Percentiles rank a stretch among this genome's conserved stretches.
Evolutionary conservation across 2,329 filamentous ascomycete species (phyloP).

Genomic region (Stromatinia cepivora): DNA sequence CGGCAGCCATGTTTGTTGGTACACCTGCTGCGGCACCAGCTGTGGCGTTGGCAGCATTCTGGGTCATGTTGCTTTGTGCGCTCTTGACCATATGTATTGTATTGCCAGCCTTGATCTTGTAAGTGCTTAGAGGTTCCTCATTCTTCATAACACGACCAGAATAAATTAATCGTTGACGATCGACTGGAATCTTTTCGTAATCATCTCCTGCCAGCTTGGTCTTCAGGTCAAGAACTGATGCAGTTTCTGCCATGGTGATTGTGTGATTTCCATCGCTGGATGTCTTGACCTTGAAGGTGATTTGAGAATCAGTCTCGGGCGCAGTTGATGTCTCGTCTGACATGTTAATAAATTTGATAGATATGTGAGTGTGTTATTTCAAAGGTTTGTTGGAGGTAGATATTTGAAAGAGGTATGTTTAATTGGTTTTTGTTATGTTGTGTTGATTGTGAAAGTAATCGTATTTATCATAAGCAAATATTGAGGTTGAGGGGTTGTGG

Average conservation of each 20-base stretch:
- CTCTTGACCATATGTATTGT: constrained; percentile 97
- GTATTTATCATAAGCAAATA: constrained; percentile 13
- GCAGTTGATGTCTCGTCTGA: constrained; percentile 61
- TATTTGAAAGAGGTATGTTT: not conserved
- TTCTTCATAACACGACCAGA: constrained; percentile 97
- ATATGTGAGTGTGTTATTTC: not conserved
- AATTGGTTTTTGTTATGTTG: not conserved
- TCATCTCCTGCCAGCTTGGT: constrained; percentile 78
- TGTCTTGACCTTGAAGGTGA: constrained; percentile 98
- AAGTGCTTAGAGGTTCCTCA: constrained; percentile 76
- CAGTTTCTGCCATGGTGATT: constrained; percentile 75
- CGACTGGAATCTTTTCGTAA: constrained; percentile 81
- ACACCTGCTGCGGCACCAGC: constrained; percentile 56
- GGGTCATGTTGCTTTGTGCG: constrained; percentile 67
- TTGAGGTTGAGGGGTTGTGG: constrained; percentile 7
- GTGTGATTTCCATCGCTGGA: constrained; percentile 84
- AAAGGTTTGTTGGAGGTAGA: not conserved
- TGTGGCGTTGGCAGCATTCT: constrained; percentile 50
- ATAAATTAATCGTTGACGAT: constrained; percentile 94
- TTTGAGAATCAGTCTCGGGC: constrained; percentile 62
- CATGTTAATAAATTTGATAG: constrained; percentile 28
- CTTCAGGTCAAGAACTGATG: constrained; percentile 84
- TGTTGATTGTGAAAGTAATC: not conserved
- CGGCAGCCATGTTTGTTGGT: constrained; percentile 76
- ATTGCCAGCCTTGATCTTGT: constrained; percentile 95